A percentile compares a stretch with the other conserved stretches of the same genome.
phyloP scores from a whole-genome alignment of 2,329 filamentous ascomycete species.

The Metarhizium brunneum region DNA sequence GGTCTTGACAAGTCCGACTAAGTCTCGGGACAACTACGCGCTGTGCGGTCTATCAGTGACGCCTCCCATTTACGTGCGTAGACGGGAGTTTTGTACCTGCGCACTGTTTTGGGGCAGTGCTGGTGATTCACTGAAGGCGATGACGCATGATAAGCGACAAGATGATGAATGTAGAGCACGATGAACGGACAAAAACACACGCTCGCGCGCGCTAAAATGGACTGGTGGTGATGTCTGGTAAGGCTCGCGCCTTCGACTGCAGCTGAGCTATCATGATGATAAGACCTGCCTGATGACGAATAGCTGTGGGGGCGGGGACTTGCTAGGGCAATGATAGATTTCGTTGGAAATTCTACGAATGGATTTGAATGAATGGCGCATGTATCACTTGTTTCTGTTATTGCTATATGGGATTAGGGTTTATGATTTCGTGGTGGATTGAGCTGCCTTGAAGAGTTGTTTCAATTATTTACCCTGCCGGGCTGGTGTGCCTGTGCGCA shows the following conservation, averaged over 20 bases:
- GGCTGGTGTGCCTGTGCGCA: neutral
- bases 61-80: neutral
- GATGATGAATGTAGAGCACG: neutral
- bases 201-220: no score
- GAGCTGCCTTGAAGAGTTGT: neutral
- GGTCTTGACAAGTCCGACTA: conserved; percentile 63
- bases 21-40: conserved; percentile 13
- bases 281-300: neutral
- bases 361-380: conserved; percentile 4
- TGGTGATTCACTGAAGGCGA: neutral
- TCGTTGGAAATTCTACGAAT: neutral
- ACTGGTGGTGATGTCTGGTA: neutral
- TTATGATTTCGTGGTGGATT: neutral
- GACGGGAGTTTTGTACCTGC: neutral
- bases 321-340: neutral
- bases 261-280: neutral
- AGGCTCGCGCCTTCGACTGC: neutral
- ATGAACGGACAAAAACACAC: neutral
- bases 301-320: neutral
- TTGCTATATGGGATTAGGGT: neutral
- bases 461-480: neutral
- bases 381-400: neutral
- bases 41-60: neutral
- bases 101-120: neutral
- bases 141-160: neutral